Evolutionary conservation across 768 basidiomycete species (phyloP).

Genomic region (Mycena capillaripes): DNA sequence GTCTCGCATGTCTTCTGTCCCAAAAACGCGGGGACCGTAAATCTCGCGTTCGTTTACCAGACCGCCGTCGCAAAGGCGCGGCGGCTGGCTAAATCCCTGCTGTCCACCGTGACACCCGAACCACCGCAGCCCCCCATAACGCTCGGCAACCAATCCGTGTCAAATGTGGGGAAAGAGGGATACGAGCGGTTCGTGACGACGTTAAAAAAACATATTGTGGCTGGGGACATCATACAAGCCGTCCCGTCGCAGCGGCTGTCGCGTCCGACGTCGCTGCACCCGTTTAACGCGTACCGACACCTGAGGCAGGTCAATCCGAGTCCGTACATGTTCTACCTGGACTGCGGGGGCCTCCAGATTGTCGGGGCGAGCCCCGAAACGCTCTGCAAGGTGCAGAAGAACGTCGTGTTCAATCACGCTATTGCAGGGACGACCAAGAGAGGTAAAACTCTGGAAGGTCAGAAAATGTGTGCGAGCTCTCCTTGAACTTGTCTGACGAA

Average conservation of each 20-base stretch:
- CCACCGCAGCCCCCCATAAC: conserved; percentile 75
- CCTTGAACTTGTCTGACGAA: conserved; percentile 24
- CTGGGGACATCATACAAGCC: conserved; percentile 98
- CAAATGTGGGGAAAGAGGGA: conserved; percentile 94
- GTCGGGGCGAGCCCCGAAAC: conserved; percentile 99
- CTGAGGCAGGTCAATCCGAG: conserved; percentile 96
- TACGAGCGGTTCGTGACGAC: conserved; percentile 93
- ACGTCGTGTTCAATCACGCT: conserved; percentile 96
- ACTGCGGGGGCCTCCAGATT: conserved; percentile 92
- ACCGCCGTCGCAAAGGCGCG: conserved; percentile 88
- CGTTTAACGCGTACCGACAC: conserved; percentile 97
- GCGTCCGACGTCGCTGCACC: conserved; percentile 89
- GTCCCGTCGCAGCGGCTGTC: conserved; percentile 95
- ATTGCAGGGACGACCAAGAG: conserved; percentile 96
- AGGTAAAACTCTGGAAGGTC: conserved; percentile 89
- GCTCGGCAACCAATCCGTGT: conserved; percentile 77
- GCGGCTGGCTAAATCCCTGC: conserved; percentile 80
- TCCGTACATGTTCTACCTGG: conserved; percentile 99
- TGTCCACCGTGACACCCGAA: conserved; percentile 68
- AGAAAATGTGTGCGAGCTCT: conserved; percentile 40
- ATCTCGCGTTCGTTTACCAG: conserved; percentile 88
- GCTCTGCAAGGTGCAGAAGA: conserved; percentile 92
- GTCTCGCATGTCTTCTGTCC: conserved; percentile 97
- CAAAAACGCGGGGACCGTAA: conserved; percentile 71
- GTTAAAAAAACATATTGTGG: conserved; percentile 94